Conservation (phyloP, 805 yeast genomes). For the Vanderwaltozyma yarrowii region DNA sequence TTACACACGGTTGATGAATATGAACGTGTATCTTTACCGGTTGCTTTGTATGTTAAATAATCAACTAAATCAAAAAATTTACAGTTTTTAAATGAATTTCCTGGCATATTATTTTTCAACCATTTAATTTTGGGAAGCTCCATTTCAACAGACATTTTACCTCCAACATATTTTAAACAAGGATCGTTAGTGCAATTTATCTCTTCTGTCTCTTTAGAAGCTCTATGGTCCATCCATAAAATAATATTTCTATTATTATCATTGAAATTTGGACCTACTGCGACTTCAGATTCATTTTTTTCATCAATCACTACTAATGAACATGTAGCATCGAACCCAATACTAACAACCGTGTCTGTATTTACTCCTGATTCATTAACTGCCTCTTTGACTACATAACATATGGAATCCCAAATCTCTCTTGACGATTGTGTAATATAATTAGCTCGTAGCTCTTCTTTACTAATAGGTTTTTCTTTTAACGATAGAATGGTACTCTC, state of each 20-base stretch:
- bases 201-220: conserved; percentile 64
- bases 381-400: conserved; percentile 70
- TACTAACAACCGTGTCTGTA: conserved; percentile 60
- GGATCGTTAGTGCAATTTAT: conserved; percentile 76
- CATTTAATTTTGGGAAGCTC: conserved; percentile 95
- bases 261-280: conserved; percentile 84
- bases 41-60: conserved; percentile 82
- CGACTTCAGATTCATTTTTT: conserved; percentile 55
- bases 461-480: conserved; percentile 66
- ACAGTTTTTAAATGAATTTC: conserved; percentile 42
- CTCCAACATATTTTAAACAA: conserved; percentile 87
- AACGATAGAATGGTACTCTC: conserved; percentile 72
- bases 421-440: conserved; percentile 78
- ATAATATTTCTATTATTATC: conserved; percentile 72
- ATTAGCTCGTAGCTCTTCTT: conserved; percentile 65
- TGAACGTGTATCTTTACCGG: conserved; percentile 78
- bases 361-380: conserved; percentile 67
- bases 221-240: conserved; percentile 98
- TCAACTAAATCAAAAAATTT: conserved; percentile 92
- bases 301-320: conserved; percentile 77
- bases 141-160: conserved; percentile 97
- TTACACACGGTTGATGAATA: conserved; percentile 89
- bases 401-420: conserved; percentile 85
- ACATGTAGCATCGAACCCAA: conserved; percentile 97
- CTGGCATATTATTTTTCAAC: conserved; percentile 79